Percentiles rank a stretch among this genome's conserved stretches.
phyloP scores from a whole-genome alignment of 1,284 basidiomycete genomes.

The Sparassis latifolia region DNA sequence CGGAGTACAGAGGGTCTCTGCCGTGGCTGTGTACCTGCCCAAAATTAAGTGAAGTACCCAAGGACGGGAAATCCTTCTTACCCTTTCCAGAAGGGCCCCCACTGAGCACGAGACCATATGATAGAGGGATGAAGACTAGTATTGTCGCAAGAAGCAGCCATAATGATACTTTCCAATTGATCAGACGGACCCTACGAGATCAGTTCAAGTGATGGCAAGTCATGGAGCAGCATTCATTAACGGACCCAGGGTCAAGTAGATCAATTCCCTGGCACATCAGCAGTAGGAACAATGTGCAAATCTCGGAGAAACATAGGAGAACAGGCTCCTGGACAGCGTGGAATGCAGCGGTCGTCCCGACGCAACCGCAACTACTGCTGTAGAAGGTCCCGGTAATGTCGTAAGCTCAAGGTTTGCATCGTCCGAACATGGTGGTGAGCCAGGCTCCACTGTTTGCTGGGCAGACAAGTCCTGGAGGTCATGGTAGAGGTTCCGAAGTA shows the following conservation, averaged over 20 bases:
- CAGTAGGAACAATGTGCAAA: conserved; percentile 58
- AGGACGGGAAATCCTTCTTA: neutral
- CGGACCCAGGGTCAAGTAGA: conserved; percentile 45
- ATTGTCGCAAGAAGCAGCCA: conserved; percentile 48
- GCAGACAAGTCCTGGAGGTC: conserved; percentile 40
- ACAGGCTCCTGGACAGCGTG: conserved; percentile 44
- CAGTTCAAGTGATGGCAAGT: neutral
- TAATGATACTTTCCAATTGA: conserved; percentile 62
- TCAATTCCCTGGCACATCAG: conserved; percentile 59
- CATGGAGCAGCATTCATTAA: conserved; percentile 6
- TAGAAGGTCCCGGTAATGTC: conserved; percentile 37
- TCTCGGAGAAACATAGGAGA: conserved; percentile 67
- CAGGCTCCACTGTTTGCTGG: conserved; percentile 19
- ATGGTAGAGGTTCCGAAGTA: conserved; percentile 48
- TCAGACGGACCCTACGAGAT: conserved; percentile 42
- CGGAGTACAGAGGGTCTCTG: conserved; percentile 28
- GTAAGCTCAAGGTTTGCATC: conserved; percentile 33
- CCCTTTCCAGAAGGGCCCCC: conserved; percentile 19
- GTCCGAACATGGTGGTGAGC: conserved; percentile 12
- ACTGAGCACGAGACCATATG: conserved; percentile 53
- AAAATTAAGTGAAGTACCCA: conserved; percentile 1
- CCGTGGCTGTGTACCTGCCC: conserved; percentile 19
- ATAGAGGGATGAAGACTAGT: conserved; percentile 54
- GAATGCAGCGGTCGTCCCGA: conserved; percentile 40
- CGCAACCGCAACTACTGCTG: conserved; percentile 17